Conservation (phyloP, 768 basidiomycete species). For the Dendrothele bispora region DNA sequence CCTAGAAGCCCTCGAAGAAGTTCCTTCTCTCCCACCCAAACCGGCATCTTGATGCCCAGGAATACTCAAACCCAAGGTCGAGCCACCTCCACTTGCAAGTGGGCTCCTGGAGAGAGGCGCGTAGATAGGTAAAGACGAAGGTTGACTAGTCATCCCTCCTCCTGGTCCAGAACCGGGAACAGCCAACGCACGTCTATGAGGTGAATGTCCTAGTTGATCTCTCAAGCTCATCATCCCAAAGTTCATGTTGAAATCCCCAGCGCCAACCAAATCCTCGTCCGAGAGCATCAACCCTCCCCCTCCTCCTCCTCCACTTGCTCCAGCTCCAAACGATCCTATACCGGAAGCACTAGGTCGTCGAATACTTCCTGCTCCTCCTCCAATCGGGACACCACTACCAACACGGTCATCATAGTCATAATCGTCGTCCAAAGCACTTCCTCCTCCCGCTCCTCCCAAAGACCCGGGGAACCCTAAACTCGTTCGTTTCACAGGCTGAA, state of each 20-base stretch:
- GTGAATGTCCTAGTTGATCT: conserved; percentile 38
- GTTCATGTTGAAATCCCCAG: conserved; percentile 41
- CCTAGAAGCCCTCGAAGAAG: neutral
- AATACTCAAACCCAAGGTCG: neutral
- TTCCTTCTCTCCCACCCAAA: neutral
- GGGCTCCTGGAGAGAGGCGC: conserved; percentile 68
- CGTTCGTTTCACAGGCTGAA: conserved; percentile 68
- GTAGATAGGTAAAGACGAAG: conserved; percentile 76
- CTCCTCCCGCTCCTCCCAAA: conserved; percentile 23
- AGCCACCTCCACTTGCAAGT: conserved; percentile 41
- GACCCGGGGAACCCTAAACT: too few species aligned
- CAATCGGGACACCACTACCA: neutral
- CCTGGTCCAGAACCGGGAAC: conserved; percentile 5
- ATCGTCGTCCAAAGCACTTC: conserved; percentile 8
- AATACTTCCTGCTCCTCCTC: neutral
- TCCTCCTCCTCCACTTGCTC: conserved; percentile 23
- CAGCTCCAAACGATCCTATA: neutral
- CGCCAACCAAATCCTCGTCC: conserved; percentile 69
- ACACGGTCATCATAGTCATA: conserved; percentile 5
- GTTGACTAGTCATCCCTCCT: conserved; percentile 56
- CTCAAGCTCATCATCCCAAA: conserved; percentile 60
- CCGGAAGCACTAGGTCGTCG: neutral
- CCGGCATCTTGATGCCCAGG: neutral
- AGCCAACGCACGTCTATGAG: conserved; percentile 30
- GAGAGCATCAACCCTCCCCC: conserved; percentile 67